These are phyloP conservation scores for Pisolithus marmoratus DNA, from an alignment of 768 basidiomycete species.

Conservation along the genomic window DNA sequence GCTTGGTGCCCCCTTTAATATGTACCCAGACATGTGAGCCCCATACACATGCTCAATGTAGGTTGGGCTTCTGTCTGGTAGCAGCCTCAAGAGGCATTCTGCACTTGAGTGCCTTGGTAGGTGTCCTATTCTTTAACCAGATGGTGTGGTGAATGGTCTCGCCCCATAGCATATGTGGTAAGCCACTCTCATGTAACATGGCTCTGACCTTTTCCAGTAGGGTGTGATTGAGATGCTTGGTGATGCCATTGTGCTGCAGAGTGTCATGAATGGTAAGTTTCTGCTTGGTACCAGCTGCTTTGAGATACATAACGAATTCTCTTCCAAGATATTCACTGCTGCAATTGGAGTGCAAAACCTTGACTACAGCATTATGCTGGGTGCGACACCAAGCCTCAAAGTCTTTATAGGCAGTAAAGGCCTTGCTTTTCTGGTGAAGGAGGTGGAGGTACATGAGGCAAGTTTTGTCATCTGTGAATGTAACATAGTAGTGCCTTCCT, in stretches of 20 bases:
- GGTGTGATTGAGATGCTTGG: constrained; percentile 24
- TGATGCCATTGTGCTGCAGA: constrained; percentile 25
- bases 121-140: too few species aligned
- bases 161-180: constrained; percentile 19
- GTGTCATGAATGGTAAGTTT: constrained; percentile 10
- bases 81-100: too few species aligned
- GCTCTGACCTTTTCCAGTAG: constrained; percentile 18
- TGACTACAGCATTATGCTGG: neutral
- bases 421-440: constrained; percentile 3
- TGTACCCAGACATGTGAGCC: too few species aligned
- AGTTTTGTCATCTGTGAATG: constrained; percentile 5
- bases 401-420: constrained; percentile 5
- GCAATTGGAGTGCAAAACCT: constrained; percentile 3
- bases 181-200: constrained; percentile 14
- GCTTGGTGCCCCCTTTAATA: too few species aligned
- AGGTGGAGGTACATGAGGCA: neutral
- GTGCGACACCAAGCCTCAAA: constrained; percentile 5
- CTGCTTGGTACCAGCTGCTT: too few species aligned
- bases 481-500: too few species aligned
- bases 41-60: too few species aligned
- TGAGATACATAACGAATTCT: neutral
- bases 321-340: constrained; percentile 9
- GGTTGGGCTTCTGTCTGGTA: too few species aligned
- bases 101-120: too few species aligned
- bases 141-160: too few species aligned